Conservation (phyloP, 2,329 filamentous ascomycete species). For the Aspergillus hiratsukae region DNA sequence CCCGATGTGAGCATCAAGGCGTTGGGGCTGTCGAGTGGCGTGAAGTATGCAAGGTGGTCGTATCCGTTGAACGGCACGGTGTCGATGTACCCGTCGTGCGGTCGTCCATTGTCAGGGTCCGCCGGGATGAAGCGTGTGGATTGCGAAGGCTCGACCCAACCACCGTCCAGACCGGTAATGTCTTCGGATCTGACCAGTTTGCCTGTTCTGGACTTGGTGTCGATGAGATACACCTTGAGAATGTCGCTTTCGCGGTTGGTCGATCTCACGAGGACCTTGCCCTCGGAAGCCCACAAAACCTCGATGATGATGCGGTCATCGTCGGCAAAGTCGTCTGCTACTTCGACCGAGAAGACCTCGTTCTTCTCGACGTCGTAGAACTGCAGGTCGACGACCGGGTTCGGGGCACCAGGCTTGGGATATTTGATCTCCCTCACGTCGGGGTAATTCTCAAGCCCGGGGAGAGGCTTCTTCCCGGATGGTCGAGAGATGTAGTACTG, state of each 20-base stretch:
- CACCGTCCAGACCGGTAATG: constrained; percentile 80
- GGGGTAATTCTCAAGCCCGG: constrained; percentile 81
- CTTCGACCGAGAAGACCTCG: constrained; percentile 74
- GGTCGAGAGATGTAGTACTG: constrained; percentile 90
- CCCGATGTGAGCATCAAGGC: constrained; percentile 84
- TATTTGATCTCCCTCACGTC: constrained; percentile 93
- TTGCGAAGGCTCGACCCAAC: constrained; percentile 94
- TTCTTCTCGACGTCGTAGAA: constrained; percentile 80
- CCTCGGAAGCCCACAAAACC: constrained; percentile 78
- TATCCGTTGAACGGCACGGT: constrained; percentile 80
- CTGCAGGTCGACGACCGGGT: constrained; percentile 79
- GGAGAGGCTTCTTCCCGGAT: constrained; percentile 63
- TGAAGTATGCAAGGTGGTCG: constrained; percentile 91
- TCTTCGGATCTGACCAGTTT: constrained; percentile 76
- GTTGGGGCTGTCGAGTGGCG: constrained; percentile 75
- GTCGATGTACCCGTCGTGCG: constrained; percentile 87
- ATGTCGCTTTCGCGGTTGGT: constrained; percentile 92
- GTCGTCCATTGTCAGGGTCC: constrained; percentile 68
- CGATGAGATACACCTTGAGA: constrained; percentile 81
- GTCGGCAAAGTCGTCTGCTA: constrained; percentile 71
- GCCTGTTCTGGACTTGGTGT: constrained; percentile 68
- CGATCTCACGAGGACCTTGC: constrained; percentile 79
- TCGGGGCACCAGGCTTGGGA: constrained; percentile 89
- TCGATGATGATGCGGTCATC: constrained; percentile 88
- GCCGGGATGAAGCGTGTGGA: constrained; percentile 81